Base-by-base conservation (phyloP, 345 rosid genomes). In the Diplotaxis tenuifolia region DNA sequence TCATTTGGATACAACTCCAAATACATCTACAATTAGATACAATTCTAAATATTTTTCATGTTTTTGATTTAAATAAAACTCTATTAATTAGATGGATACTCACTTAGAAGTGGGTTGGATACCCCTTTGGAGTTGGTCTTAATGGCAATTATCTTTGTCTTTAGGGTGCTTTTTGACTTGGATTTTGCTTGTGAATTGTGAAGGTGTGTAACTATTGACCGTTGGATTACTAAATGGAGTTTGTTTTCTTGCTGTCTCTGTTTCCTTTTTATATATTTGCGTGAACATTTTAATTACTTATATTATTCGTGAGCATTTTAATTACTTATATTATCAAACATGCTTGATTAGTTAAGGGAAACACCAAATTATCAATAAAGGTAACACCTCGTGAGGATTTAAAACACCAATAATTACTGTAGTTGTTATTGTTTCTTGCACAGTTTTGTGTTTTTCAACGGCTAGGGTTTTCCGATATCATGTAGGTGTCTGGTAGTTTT, bases 151-250 rank as follows among this genome's bases (percentile, higher is more conserved):
- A 56, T 70, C 45, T 45, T 34, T 47, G 47, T 32, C 62, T 64
- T 76, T 64, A 31, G 65, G 57, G 64, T 56, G 71, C 75, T 57
- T 76, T 68, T 75, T 76, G 49, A 76, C 62, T 70, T 63, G 1
- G 47, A 57, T 56, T 64, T 65, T 70, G 62, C 75, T 76, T 64
- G 71, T 21, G 65, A 61, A 10, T 69, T 69, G 65, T 29, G 59
- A 70, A 40, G 7, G 18, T 70, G 71, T 70, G 71, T 62, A 55
- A 21, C 23, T 63, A 55, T 12, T 55, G 29, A 55, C 75, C 75
- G 61, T 63, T 76, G 65, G 75, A 63, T 70, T 22, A 7, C 55
- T 75, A 6, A 31, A 53, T 63, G 18, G 66, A 69, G n/a, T 63
- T 56, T 70, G 74, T 63, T 62, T 62, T 68, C 34, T 75, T 68